These are phyloP conservation scores for Penicillium decumbens DNA, from an alignment of 2,329 filamentous ascomycete species.

Conservation along the genomic window DNA sequence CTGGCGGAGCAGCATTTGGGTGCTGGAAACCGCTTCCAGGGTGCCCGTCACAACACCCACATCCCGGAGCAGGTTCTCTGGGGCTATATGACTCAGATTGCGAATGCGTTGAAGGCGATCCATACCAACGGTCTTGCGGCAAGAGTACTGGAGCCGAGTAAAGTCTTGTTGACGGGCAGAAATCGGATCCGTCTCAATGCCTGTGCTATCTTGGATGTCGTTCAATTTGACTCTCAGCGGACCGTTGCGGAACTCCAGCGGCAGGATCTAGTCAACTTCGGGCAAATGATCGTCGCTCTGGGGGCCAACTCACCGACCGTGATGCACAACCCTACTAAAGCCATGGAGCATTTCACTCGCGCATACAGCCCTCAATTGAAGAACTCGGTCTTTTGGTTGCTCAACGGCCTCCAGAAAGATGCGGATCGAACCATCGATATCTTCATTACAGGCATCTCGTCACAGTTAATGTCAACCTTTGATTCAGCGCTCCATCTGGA, in stretches of 20 bases:
- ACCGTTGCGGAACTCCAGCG: slow-evolving; percentile 73
- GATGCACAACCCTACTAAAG: slow-evolving; percentile 61
- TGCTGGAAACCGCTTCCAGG: slow-evolving; percentile 38
- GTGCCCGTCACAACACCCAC: slow-evolving; percentile 46
- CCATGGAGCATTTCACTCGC: slow-evolving; percentile 70
- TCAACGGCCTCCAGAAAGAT: slow-evolving; percentile 59
- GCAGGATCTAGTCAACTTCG: slow-evolving; percentile 81
- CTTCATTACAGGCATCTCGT: slow-evolving; percentile 72
- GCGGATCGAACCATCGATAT: slow-evolving; percentile 69
- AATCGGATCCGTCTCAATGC: slow-evolving; percentile 83
- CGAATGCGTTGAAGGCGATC: slow-evolving; percentile 80
- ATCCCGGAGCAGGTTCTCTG: slow-evolving; percentile 73
- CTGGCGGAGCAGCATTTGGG: slow-evolving; percentile 70
- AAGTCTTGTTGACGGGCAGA: slow-evolving; percentile 85
- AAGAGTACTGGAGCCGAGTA: slow-evolving; percentile 77
- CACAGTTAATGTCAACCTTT: slow-evolving; percentile 68
- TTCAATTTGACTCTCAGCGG: slow-evolving; percentile 69
- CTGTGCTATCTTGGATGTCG: slow-evolving; percentile 83
- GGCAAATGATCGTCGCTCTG: slow-evolving; percentile 75
- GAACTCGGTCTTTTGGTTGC: slow-evolving; percentile 75
- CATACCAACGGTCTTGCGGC: slow-evolving; percentile 78
- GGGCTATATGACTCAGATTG: slow-evolving; percentile 88
- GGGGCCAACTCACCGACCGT: slow-evolving; percentile 62
- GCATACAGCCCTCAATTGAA: slow-evolving; percentile 74
- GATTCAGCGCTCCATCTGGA: slow-evolving; percentile 74